Conservation (phyloP, 2,329 filamentous ascomycete genomes). For the Tolypocladium sp. region DNA sequence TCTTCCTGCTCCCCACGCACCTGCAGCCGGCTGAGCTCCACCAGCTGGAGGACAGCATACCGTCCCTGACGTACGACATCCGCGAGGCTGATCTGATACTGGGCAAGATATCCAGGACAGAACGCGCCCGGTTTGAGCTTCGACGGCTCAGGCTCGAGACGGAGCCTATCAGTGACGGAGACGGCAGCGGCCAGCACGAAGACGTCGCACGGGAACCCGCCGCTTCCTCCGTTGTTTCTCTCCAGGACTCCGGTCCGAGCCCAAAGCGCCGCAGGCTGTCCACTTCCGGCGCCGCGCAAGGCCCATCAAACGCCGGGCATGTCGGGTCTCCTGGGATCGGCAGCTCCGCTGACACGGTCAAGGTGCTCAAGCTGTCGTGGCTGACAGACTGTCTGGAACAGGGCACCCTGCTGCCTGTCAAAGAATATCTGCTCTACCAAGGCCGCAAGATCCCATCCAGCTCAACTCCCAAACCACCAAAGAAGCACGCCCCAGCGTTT, state of each 20-base stretch:
- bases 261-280: constrained; percentile 12
- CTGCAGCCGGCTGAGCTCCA: constrained; percentile 55
- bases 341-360: constrained; percentile 22
- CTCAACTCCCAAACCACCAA: not conserved
- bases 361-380: constrained; percentile 52
- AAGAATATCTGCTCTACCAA: constrained; percentile 45
- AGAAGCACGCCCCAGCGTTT: not conserved
- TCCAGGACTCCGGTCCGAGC: constrained; percentile 1
- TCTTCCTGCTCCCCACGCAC: constrained; percentile 67
- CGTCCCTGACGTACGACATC: constrained; percentile 60
- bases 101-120: constrained; percentile 60
- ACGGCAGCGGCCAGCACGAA: not conserved
- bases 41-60: constrained; percentile 54
- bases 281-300: not conserved
- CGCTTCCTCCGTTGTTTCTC: not conserved
- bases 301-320: not conserved
- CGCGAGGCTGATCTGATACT: constrained; percentile 65
- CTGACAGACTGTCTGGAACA: constrained; percentile 41
- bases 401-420: constrained; percentile 34
- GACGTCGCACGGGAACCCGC: not conserved
- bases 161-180: constrained; percentile 23
- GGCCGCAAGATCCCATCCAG: constrained; percentile 25
- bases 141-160: constrained; percentile 55
- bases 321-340: not conserved
- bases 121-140: constrained; percentile 70